Conservation (phyloP, 352 stramenopile species). For the Phytophthora brassicae region DNA sequence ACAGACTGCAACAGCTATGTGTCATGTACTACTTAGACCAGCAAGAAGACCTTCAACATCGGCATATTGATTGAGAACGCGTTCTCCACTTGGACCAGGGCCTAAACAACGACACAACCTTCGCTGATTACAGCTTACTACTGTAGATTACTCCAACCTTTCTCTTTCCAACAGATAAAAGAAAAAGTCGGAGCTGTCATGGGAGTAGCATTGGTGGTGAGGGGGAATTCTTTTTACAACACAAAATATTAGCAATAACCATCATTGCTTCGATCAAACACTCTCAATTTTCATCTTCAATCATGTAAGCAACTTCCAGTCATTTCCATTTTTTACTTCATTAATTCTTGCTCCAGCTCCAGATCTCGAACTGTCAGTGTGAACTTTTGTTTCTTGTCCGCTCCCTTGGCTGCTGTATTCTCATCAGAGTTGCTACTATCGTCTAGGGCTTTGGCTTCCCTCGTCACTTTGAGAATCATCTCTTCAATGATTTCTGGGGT, state of each 20-base stretch:
- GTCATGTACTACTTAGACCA: slow-evolving; percentile 12
- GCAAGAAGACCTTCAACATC: slow-evolving; percentile 25
- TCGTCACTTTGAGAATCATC: slow-evolving; percentile 61
- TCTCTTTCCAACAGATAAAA: slow-evolving; percentile 27
- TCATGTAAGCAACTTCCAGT: background rate
- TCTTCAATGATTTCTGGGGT: slow-evolving; percentile 61
- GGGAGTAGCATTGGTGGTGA: slow-evolving; percentile 24
- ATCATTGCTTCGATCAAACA: background rate
- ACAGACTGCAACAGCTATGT: slow-evolving; percentile 23
- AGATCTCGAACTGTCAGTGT: slow-evolving; percentile 78
- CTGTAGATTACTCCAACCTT: slow-evolving; percentile 27
- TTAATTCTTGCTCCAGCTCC: slow-evolving; percentile 78
- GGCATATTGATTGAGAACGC: slow-evolving; percentile 20
- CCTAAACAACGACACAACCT: background rate
- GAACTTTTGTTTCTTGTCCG: slow-evolving; percentile 41
- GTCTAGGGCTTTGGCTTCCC: slow-evolving; percentile 16
- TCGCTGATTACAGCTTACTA: slow-evolving; percentile 18
- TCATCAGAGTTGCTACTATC: slow-evolving; percentile 7
- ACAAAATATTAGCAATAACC: background rate
- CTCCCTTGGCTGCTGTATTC: slow-evolving; percentile 9
- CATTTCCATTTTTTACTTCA: slow-evolving; percentile 44
- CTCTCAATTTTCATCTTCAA: background rate
- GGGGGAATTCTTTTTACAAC: too few relatives aligned
- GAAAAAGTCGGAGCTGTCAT: slow-evolving; percentile 29
- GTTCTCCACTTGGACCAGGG: too few relatives aligned